phyloP scores from a whole-genome alignment of 768 basidiomycete species.

The Cantharellus anzutake region DNA sequence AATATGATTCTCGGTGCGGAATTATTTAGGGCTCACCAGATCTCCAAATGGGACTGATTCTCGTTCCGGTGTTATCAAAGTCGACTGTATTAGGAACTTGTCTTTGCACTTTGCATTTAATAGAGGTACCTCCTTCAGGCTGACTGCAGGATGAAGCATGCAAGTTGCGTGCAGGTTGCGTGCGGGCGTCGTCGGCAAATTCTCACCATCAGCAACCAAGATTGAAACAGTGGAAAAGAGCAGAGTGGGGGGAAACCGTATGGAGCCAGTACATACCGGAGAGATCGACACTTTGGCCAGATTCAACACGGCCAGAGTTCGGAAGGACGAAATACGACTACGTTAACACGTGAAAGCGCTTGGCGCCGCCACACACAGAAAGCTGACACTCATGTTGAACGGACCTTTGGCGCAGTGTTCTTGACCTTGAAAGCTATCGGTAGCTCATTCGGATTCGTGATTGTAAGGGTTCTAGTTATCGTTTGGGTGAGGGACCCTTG shows the following conservation, averaged over 20 bases:
- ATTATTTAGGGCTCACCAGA: constrained; percentile 37
- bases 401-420: constrained; percentile 93
- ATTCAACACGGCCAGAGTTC: constrained; percentile 91
- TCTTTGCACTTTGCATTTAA: constrained; percentile 88
- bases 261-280: constrained; percentile 42
- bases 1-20: not conserved
- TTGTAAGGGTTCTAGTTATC: constrained; percentile 68
- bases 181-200: too few species aligned
- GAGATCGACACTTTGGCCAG: constrained; percentile 88
- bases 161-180: not conserved
- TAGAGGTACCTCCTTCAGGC: constrained; percentile 83
- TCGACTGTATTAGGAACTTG: constrained; percentile 97
- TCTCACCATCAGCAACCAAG: too few species aligned
- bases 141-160: constrained; percentile 66
- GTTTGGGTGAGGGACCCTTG: constrained; percentile 82
- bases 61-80: constrained; percentile 76
- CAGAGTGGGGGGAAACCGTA: not conserved
- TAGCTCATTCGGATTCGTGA: constrained; percentile 71
- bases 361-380: not conserved
- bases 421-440: constrained; percentile 99
- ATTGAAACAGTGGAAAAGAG: not conserved
- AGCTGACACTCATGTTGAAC: not conserved
- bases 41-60: constrained; percentile 61
- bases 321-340: constrained; percentile 91
- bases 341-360: not conserved